Evolutionary conservation across 2,329 filamentous ascomycete species (phyloP).

Genomic region (Phialocephala subalpina): DNA sequence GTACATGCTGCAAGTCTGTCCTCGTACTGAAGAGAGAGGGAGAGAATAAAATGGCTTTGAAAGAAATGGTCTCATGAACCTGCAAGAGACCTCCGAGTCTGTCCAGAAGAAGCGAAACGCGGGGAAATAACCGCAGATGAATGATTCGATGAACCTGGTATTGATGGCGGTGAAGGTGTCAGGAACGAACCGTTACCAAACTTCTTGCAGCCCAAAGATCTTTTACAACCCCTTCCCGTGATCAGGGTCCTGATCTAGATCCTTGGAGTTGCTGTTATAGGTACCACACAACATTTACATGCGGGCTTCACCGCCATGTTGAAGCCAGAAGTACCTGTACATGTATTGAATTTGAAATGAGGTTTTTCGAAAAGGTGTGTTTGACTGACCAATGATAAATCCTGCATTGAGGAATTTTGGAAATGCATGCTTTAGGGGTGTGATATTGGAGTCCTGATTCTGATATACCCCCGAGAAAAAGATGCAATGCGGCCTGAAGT

Average conservation of each 20-base stretch:
- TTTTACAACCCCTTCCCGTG: slow-evolving; percentile 12
- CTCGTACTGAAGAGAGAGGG: neutral
- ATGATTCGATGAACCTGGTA: neutral
- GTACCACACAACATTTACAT: slow-evolving; percentile 10
- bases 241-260: slow-evolving; percentile 10
- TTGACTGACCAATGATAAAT: slow-evolving; percentile 13
- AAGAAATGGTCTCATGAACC: slow-evolving; percentile 9
- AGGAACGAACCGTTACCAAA: slow-evolving; percentile 13
- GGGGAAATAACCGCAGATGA: slow-evolving; percentile 13
- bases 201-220: neutral
- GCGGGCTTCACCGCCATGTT: slow-evolving; percentile 8
- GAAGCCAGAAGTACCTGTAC: slow-evolving; percentile 1
- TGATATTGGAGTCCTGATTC: slow-evolving; percentile 1
- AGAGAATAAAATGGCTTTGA: neutral
- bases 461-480: slow-evolving; percentile 7
- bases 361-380: slow-evolving; percentile 6
- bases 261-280: slow-evolving; percentile 13
- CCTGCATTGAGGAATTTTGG: neutral
- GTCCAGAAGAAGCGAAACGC: slow-evolving; percentile 22
- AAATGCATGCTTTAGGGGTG: slow-evolving; percentile 17
- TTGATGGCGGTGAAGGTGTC: slow-evolving; percentile 15
- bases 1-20: neutral
- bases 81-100: slow-evolving; percentile 1
- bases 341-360: slow-evolving; percentile 6
- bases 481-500: slow-evolving; percentile 10